Conservation (phyloP, 768 basidiomycete species). For the Pleurotus ostreatus region DNA sequence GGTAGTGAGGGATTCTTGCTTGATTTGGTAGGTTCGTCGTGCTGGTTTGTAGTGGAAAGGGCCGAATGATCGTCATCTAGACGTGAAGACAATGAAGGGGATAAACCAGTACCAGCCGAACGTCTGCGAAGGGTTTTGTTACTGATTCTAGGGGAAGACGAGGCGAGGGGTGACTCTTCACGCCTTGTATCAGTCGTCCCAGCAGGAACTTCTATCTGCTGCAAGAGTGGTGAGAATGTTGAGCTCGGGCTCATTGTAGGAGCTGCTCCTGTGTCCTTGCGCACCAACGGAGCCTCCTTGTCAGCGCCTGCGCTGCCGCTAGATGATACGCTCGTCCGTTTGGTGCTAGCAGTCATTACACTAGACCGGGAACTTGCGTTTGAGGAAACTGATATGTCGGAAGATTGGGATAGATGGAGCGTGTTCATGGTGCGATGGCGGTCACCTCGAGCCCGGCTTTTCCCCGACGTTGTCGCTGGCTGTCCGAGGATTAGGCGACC, state of each 20-base stretch:
- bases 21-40: neutral
- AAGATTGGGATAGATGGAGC: slow-evolving; percentile 14
- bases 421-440: slow-evolving; percentile 3
- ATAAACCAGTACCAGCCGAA: slow-evolving; percentile 15
- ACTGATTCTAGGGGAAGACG: neutral
- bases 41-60: neutral
- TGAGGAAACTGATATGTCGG: neutral
- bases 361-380: slow-evolving; percentile 17
- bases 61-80: neutral
- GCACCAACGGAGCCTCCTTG: slow-evolving; percentile 30
- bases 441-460: slow-evolving; percentile 4
- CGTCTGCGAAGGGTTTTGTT: slow-evolving; percentile 18
- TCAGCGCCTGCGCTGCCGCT: slow-evolving; percentile 23
- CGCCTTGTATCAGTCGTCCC: neutral
- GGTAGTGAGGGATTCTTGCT: slow-evolving; percentile 18
- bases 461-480: slow-evolving; percentile 10
- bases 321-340: slow-evolving; percentile 9
- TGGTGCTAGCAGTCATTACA: slow-evolving; percentile 10
- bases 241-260: slow-evolving; percentile 48
- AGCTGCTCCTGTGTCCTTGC: slow-evolving; percentile 46
- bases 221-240: slow-evolving; percentile 27
- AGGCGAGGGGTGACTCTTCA: neutral
- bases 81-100: neutral
- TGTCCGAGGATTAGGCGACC: slow-evolving; percentile 43
- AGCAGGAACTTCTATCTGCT: slow-evolving; percentile 20